Evolutionary conservation across 306 rosid genomes (phyloP).

Genomic region (Dalbergia cultrata): DNA sequence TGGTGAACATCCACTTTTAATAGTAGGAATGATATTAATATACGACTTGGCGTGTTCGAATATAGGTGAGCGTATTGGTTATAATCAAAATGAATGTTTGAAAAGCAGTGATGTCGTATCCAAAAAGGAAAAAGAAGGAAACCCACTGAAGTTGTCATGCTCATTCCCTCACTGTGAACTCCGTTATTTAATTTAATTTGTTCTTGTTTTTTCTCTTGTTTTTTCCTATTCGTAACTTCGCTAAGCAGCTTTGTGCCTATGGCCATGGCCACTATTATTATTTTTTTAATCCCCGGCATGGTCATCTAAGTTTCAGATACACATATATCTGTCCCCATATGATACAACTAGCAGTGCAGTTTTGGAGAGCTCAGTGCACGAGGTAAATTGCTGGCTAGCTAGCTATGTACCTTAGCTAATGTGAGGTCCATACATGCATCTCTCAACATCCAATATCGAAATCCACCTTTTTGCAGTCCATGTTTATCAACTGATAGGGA

Average conservation of each 20-base stretch:
- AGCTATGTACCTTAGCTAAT: too few relatives aligned
- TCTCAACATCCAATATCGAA: conserved; percentile 5
- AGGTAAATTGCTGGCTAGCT: conserved; percentile 15
- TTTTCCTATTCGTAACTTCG: conserved; percentile 20
- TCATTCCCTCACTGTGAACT: conserved; percentile 17
- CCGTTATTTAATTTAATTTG: neutral
- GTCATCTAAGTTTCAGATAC: neutral
- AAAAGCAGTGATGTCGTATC: neutral
- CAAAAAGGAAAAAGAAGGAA: neutral
- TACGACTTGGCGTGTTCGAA: conserved; percentile 46
- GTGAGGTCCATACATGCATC: conserved; percentile 29
- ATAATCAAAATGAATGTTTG: conserved; percentile 23
- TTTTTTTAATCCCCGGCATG: neutral
- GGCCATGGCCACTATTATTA: conserved; percentile 20
- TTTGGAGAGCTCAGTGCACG: conserved; percentile 46
- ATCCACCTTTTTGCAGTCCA: conserved; percentile 33
- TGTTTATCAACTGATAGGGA: conserved; percentile 38
- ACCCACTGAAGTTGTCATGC: conserved; percentile 26
- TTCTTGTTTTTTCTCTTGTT: conserved; percentile 44
- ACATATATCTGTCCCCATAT: conserved; percentile 16
- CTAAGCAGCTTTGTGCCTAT: neutral
- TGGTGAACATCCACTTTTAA: too few relatives aligned
- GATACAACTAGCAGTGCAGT: conserved; percentile 30
- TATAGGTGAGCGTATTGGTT: neutral
- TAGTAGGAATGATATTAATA: too few relatives aligned